phyloP scores from a whole-genome alignment of 2,329 filamentous ascomycete species.

The Xylaria arbuscula region DNA sequence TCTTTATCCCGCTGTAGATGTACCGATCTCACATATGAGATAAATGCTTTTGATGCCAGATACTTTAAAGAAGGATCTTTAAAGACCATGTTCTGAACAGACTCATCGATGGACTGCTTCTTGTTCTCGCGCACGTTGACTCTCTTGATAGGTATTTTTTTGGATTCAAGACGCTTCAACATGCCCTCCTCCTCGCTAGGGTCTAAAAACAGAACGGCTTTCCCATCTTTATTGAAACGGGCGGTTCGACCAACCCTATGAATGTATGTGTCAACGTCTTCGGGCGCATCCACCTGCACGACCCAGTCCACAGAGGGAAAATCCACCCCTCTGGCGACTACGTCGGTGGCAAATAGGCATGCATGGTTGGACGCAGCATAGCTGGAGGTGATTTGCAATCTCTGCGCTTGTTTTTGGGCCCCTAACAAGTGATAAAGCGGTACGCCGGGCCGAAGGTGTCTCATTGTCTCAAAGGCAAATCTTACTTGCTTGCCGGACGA shows the following conservation, averaged over 20 bases:
- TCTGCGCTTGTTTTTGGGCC: constrained; percentile 84
- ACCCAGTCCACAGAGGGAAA: constrained; percentile 99
- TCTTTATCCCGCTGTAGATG: constrained; percentile 89
- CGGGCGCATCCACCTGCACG: constrained; percentile 96
- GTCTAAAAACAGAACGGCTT: constrained; percentile 90
- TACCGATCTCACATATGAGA: constrained; percentile 86
- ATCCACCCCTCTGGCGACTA: constrained; percentile 92
- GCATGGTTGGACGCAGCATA: constrained; percentile 85
- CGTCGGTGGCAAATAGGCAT: constrained; percentile 94
- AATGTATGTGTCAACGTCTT: constrained; percentile 97
- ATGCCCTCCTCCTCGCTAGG: constrained; percentile 95
- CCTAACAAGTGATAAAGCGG: constrained; percentile 83
- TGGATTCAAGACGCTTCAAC: constrained; percentile 83
- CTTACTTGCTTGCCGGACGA: constrained; percentile 96
- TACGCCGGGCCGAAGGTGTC: constrained; percentile 93
- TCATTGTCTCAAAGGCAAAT: constrained; percentile 91
- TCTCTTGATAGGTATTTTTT: constrained; percentile 87
- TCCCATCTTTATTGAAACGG: constrained; percentile 82
- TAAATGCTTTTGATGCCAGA: constrained; percentile 93
- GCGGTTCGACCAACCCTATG: constrained; percentile 61
- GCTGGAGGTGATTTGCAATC: constrained; percentile 85
- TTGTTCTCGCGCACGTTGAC: constrained; percentile 92
- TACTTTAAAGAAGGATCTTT: constrained; percentile 95
- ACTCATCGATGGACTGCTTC: constrained; percentile 83
- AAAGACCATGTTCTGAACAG: constrained; percentile 95